A percentile compares a stretch with the other conserved stretches of the same genome.
These are phyloP conservation scores for Suillus fuscotomentosus DNA, from an alignment of 768 basidiomycete genomes.

Conservation along the genomic window DNA sequence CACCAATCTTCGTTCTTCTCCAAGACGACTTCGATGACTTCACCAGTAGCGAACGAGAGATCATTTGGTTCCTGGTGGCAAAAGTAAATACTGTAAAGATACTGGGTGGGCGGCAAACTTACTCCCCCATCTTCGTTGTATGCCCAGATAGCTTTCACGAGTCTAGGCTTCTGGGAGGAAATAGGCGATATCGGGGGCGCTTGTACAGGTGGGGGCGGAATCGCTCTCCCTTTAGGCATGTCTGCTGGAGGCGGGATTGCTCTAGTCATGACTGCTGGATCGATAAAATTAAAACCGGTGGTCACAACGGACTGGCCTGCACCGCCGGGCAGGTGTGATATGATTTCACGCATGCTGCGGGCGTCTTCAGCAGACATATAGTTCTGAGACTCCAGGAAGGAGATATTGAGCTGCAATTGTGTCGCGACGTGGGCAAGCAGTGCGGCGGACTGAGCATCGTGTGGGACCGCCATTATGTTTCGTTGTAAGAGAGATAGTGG, in stretches of 20 bases:
- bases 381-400: conserved; percentile 55
- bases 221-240: conserved; percentile 11
- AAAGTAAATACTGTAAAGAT: conserved; percentile 8
- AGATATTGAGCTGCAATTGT: conserved; percentile 55
- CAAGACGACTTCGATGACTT: conserved; percentile 73
- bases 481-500: not conserved
- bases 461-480: conserved; percentile 20
- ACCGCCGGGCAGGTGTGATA: conserved; percentile 41
- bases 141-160: conserved; percentile 53
- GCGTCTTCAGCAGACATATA: conserved; percentile 52
- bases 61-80: conserved; percentile 70
- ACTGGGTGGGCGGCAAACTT: conserved; percentile 12
- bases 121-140: conserved; percentile 64
- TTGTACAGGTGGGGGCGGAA: conserved; percentile 14
- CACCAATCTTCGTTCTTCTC: conserved; percentile 90
- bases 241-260: not conserved
- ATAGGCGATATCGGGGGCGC: not conserved
- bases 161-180: conserved; percentile 6
- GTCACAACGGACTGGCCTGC: conserved; percentile 16
- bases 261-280: conserved; percentile 7
- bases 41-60: conserved; percentile 72
- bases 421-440: conserved; percentile 58
- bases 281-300: conserved; percentile 10
- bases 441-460: conserved; percentile 35
- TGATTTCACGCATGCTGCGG: conserved; percentile 37